Conservation (phyloP, 768 basidiomycete genomes). For the Phaffia australis region DNA sequence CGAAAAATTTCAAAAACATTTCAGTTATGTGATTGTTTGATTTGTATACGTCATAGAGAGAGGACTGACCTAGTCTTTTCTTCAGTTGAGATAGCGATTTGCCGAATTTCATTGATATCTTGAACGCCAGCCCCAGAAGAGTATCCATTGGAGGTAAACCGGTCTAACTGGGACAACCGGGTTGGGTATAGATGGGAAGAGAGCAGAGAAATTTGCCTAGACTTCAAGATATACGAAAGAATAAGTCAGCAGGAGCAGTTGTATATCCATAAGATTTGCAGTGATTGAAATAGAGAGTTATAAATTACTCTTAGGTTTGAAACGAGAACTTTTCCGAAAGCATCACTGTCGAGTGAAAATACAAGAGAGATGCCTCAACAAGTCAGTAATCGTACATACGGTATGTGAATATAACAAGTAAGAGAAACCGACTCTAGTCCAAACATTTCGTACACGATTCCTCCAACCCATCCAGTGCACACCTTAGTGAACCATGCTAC, state of each 20-base stretch:
- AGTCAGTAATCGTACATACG: background rate
- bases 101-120: conserved; percentile 60
- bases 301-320: conserved; percentile 63
- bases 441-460: conserved; percentile 85
- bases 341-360: conserved; percentile 42
- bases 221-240: conserved; percentile 39
- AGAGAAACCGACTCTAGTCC: conserved; percentile 46
- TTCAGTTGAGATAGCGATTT: conserved; percentile 31
- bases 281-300: background rate
- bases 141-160: conserved; percentile 44
- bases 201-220: conserved; percentile 61
- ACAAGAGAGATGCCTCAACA: no score
- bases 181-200: conserved; percentile 58
- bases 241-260: background rate
- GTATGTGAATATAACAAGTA: background rate
- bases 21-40: background rate
- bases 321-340: conserved; percentile 87
- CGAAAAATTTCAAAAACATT: conserved; percentile 44
- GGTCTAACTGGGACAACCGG: conserved; percentile 47
- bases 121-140: conserved; percentile 50
- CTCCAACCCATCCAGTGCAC: conserved; percentile 40
- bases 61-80: conserved; percentile 35
- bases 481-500: conserved; percentile 62
- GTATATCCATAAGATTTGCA: background rate
- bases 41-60: conserved; percentile 38